Percentiles rank a stretch among this genome's conserved stretches.
Evolutionary conservation across 1,284 basidiomycete genomes (phyloP).

Genomic region (Moesziomyces sp.): DNA sequence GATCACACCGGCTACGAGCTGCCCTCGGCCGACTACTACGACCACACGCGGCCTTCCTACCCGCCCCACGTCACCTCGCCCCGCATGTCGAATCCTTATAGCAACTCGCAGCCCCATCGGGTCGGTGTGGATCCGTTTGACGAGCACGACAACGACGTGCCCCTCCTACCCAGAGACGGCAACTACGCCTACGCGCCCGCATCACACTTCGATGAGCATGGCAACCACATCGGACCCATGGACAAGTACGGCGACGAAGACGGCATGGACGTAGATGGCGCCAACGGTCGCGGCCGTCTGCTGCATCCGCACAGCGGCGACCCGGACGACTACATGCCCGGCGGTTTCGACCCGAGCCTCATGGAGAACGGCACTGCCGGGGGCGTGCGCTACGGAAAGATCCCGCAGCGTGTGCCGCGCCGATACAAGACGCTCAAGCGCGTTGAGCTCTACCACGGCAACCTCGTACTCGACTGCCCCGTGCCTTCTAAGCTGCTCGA

Average conservation of each 20-base stretch:
- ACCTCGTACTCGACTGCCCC: constrained; percentile 65
- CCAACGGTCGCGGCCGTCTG: constrained; percentile 37
- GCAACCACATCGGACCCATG: constrained; percentile 50
- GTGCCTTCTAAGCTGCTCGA: constrained; percentile 58
- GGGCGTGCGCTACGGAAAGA: constrained; percentile 58
- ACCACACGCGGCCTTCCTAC: constrained; percentile 15
- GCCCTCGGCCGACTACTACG: constrained; percentile 41
- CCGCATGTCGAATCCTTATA: constrained; percentile 41
- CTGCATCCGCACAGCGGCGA: constrained; percentile 13
- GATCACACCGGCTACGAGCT: constrained; percentile 41
- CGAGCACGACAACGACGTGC: constrained; percentile 45
- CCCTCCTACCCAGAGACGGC: constrained; percentile 47
- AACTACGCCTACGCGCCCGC: constrained; percentile 60
- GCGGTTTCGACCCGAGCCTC: constrained; percentile 54
- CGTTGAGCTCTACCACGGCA: constrained; percentile 64
- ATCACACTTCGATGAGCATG: constrained; percentile 54
- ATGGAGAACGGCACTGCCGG: constrained; percentile 51
- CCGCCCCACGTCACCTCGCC: constrained; percentile 23
- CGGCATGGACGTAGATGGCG: constrained; percentile 54
- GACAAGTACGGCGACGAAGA: constrained; percentile 50
- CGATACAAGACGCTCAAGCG: constrained; percentile 64
- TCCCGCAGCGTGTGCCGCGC: constrained; percentile 62
- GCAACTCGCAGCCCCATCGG: constrained; percentile 22
- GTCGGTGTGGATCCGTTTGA: constrained; percentile 29
- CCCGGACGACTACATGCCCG: constrained; percentile 51